These are phyloP conservation scores for Cladophialophora carrionii DNA, from an alignment of 2,329 filamentous ascomycete species.

Conservation along the genomic window DNA sequence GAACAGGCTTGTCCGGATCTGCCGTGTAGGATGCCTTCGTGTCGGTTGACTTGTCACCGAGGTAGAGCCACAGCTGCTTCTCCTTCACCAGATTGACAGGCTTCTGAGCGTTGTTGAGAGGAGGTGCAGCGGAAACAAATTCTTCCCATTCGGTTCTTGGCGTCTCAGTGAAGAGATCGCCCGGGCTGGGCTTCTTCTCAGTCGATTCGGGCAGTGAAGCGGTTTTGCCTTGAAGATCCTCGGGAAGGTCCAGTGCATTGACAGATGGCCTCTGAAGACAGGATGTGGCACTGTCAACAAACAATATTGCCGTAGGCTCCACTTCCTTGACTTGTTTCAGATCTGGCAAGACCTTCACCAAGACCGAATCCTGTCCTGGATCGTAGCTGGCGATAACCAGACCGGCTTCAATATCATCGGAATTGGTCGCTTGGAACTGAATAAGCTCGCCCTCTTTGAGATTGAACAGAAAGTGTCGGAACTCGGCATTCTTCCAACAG, in stretches of 20 bases:
- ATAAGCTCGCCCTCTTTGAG: constrained; percentile 75
- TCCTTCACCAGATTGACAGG: constrained; percentile 73
- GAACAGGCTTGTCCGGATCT: constrained; percentile 59
- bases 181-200: constrained; percentile 41
- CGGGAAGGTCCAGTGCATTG: constrained; percentile 51
- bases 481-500: constrained; percentile 36
- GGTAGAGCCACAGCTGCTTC: constrained; percentile 84
- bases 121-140: constrained; percentile 67
- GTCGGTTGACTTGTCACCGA: constrained; percentile 84
- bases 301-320: constrained; percentile 58
- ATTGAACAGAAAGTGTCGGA: constrained; percentile 65
- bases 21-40: constrained; percentile 89
- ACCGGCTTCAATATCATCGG: constrained; percentile 80
- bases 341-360: constrained; percentile 82
- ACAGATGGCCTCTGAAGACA: constrained; percentile 51
- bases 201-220: constrained; percentile 40
- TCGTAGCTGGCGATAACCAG: constrained; percentile 77
- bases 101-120: constrained; percentile 62
- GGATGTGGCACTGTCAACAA: constrained; percentile 55
- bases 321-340: constrained; percentile 70
- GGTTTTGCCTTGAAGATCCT: constrained; percentile 52
- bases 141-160: constrained; percentile 70
- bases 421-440: constrained; percentile 81
- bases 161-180: constrained; percentile 41
- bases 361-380: constrained; percentile 68